Evolutionary conservation across 306 rosid genomes (phyloP).

Genomic region (Glycyrrhiza uralensis): DNA sequence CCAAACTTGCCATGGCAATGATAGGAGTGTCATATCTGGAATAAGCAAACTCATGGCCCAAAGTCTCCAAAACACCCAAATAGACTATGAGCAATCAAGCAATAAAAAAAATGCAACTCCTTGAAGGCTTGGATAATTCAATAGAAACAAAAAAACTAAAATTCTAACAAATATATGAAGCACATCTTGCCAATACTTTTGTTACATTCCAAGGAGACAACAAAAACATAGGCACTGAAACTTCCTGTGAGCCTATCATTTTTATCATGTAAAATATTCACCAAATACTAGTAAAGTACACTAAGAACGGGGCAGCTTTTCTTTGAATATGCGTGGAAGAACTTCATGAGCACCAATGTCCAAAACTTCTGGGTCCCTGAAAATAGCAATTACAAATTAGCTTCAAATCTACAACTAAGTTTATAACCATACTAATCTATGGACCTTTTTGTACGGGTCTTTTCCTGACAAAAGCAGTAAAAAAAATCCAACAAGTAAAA

Average conservation of each 20-base stretch:
- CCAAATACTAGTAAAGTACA: slow-evolving; percentile 18
- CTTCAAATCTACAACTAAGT: neutral
- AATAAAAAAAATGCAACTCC: slow-evolving; percentile 19
- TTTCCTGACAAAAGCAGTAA: too few species aligned
- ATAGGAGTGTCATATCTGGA: neutral
- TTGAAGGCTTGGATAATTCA: slow-evolving; percentile 4
- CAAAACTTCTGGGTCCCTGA: slow-evolving; percentile 85
- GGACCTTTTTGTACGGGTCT: too few species aligned
- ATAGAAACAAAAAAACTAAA: neutral
- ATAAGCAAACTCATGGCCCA: slow-evolving; percentile 15
- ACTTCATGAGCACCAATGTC: slow-evolving; percentile 81
- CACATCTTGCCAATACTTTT: slow-evolving; percentile 25
- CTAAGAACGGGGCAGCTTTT: slow-evolving; percentile 37
- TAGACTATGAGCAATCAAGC: slow-evolving; percentile 27
- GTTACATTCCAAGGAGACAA: slow-evolving; percentile 27
- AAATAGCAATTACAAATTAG: slow-evolving; percentile 16
- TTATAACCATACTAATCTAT: neutral
- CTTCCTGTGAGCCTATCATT: slow-evolving; percentile 22
- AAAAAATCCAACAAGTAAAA: too few species aligned
- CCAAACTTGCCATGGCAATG: neutral
- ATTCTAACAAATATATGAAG: slow-evolving; percentile 28
- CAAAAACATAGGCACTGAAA: slow-evolving; percentile 23
- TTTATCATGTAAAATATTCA: slow-evolving; percentile 22
- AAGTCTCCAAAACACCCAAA: neutral
- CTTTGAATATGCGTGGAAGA: slow-evolving; percentile 70